phyloP scores from a whole-genome alignment of 306 rosid species.

The Benincasa hispida region DNA sequence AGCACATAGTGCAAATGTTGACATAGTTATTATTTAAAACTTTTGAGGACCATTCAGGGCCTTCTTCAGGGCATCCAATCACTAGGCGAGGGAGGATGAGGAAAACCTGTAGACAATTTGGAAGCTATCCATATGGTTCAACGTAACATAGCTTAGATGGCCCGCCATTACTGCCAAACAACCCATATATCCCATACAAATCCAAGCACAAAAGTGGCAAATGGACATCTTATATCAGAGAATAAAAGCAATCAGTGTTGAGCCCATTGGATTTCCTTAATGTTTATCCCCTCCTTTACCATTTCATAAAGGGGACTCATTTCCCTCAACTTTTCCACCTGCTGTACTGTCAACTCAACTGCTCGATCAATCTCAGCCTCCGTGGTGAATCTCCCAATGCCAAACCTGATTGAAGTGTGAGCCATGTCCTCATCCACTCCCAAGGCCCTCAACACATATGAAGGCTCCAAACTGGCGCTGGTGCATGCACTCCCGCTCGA shows the following conservation, averaged over 20 bases:
- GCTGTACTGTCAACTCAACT: slow-evolving; percentile 53
- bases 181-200: not conserved
- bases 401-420: slow-evolving; percentile 90
- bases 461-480: slow-evolving; percentile 95
- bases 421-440: slow-evolving; percentile 99
- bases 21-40: not conserved
- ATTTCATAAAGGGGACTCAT: slow-evolving; percentile 98
- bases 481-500: slow-evolving; percentile 98
- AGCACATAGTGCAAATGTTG: not conserved
- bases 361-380: slow-evolving; percentile 87
- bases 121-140: not conserved
- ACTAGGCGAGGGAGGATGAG: not conserved
- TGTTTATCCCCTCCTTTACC: slow-evolving; percentile 82
- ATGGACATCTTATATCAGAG: not conserved
- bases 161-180: not conserved
- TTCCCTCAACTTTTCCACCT: slow-evolving; percentile 85
- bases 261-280: slow-evolving; percentile 77
- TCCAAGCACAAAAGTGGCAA: not conserved
- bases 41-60: not conserved
- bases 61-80: not conserved
- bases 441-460: slow-evolving; percentile 83
- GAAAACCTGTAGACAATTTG: not conserved
- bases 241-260: slow-evolving; percentile 41
- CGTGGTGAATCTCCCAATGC: slow-evolving; percentile 87
- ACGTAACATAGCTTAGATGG: not conserved